A percentile compares a stretch with the other conserved stretches of the same genome.
phyloP scores from a whole-genome alignment of 805 yeast genomes.

The Saccharomycopsis sp. region DNA sequence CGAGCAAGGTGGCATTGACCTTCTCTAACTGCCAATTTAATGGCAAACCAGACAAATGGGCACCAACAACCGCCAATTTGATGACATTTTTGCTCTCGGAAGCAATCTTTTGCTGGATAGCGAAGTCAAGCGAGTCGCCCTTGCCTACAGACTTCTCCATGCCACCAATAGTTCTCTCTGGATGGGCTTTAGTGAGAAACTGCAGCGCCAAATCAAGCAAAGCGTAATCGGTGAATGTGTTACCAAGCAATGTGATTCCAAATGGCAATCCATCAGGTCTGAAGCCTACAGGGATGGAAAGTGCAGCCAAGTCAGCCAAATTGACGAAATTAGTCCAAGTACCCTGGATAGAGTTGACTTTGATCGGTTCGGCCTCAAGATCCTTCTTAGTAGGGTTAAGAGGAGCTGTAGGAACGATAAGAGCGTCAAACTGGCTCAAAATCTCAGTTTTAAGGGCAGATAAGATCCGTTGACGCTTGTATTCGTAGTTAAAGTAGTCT shows the following conservation, averaged over 20 bases:
- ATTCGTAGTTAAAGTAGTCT: slow-evolving; percentile 78
- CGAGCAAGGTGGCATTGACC: slow-evolving; percentile 66
- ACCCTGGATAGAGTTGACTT: slow-evolving; percentile 85
- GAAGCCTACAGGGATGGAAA: slow-evolving; percentile 89
- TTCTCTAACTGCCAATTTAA: slow-evolving; percentile 90
- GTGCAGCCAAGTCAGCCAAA: slow-evolving; percentile 85
- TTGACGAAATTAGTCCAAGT: slow-evolving; percentile 98
- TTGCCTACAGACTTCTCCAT: slow-evolving; percentile 26
- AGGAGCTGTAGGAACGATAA: slow-evolving; percentile 92
- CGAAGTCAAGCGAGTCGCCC: slow-evolving; percentile 40
- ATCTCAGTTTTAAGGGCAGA: slow-evolving; percentile 47
- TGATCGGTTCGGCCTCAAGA: slow-evolving; percentile 69
- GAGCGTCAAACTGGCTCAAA: slow-evolving; percentile 59
- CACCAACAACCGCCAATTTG: slow-evolving; percentile 91
- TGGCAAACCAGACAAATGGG: slow-evolving; percentile 83
- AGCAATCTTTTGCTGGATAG: slow-evolving; percentile 35
- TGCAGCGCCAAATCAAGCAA: slow-evolving; percentile 74
- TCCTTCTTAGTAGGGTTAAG: slow-evolving; percentile 77
- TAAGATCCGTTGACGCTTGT: slow-evolving; percentile 74
- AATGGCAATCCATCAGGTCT: slow-evolving; percentile 81
- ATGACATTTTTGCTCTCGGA: slow-evolving; percentile 39
- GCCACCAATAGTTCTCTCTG: slow-evolving; percentile 12
- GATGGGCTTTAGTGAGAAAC: slow-evolving; percentile 43
- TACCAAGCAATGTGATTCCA: slow-evolving; percentile 81
- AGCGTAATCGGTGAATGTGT: slow-evolving; percentile 83